Conservation (phyloP, 2,329 filamentous ascomycete species). For the Didymella lethalis region DNA sequence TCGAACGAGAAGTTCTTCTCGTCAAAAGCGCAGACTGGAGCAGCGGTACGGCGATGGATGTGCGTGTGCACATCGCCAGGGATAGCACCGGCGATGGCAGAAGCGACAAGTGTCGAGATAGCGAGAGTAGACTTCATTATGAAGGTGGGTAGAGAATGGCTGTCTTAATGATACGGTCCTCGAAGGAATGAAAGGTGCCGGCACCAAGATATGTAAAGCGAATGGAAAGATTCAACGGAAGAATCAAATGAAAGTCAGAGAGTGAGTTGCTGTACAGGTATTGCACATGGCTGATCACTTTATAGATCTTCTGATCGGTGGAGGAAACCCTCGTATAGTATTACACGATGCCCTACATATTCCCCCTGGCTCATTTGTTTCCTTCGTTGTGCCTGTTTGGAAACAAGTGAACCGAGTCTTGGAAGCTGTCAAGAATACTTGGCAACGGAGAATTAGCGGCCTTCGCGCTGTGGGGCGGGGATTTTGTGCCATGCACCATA, state of each 20-base stretch:
- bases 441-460: conserved; percentile 5
- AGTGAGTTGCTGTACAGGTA: background rate
- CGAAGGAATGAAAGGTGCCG: conserved; percentile 9
- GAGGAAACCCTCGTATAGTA: background rate
- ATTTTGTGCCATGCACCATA: conserved; percentile 1
- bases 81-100: conserved; percentile 24
- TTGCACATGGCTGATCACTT: background rate
- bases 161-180: background rate
- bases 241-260: conserved; percentile 6
- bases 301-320: background rate
- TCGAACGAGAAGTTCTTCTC: conserved; percentile 20
- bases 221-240: conserved; percentile 2
- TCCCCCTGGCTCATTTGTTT: conserved; percentile 14
- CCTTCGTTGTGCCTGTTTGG: conserved; percentile 14
- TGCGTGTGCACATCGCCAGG: conserved; percentile 21
- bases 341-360: background rate
- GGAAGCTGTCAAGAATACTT: conserved; percentile 3
- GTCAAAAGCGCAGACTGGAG: conserved; percentile 31
- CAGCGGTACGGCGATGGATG: conserved; percentile 24
- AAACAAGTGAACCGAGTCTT: conserved; percentile 12
- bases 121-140: conserved; percentile 32
- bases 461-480: conserved; percentile 3
- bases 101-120: conserved; percentile 28
- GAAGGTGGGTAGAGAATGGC: background rate
- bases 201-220: conserved; percentile 15